phyloP scores from a whole-genome alignment of 2,329 filamentous ascomycete species.

The Ophiostoma novo-ulmi region DNA sequence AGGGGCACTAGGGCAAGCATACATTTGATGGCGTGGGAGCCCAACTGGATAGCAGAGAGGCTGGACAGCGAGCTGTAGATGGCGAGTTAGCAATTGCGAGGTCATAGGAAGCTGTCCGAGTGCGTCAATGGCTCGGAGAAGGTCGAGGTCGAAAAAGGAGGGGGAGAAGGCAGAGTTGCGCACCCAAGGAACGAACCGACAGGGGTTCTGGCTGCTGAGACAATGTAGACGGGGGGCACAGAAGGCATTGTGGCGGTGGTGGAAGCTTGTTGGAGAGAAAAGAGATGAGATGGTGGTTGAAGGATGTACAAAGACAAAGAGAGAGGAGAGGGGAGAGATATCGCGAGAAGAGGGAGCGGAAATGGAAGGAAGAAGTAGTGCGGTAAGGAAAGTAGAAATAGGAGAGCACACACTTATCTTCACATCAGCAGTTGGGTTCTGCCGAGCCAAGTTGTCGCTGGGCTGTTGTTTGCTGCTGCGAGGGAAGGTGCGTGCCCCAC shows the following conservation, averaged over 20 bases:
- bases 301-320: not conserved
- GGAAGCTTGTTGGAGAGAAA: not conserved
- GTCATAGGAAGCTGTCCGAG: not conserved
- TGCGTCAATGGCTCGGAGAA: slow-evolving; percentile 4
- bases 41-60: slow-evolving; percentile 79
- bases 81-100: slow-evolving; percentile 14
- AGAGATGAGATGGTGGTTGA: not conserved
- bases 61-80: slow-evolving; percentile 72
- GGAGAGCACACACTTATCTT: not conserved
- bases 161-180: slow-evolving; percentile 31
- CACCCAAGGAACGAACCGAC: slow-evolving; percentile 93
- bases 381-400: slow-evolving; percentile 9
- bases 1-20: slow-evolving; percentile 31
- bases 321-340: not conserved
- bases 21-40: slow-evolving; percentile 91
- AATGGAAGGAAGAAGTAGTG: slow-evolving; percentile 14
- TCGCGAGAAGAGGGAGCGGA: slow-evolving; percentile 13
- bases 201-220: slow-evolving; percentile 84
- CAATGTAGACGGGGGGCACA: slow-evolving; percentile 88
- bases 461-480: slow-evolving; percentile 9
- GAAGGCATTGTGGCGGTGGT: slow-evolving; percentile 59
- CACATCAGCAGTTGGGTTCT: slow-evolving; percentile 6
- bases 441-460: slow-evolving; percentile 5
- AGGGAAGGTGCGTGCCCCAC: slow-evolving; percentile 21
- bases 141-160: slow-evolving; percentile 15